phyloP scores from a whole-genome alignment of 2,329 filamentous ascomycete genomes.

The Ilyonectria sp. region DNA sequence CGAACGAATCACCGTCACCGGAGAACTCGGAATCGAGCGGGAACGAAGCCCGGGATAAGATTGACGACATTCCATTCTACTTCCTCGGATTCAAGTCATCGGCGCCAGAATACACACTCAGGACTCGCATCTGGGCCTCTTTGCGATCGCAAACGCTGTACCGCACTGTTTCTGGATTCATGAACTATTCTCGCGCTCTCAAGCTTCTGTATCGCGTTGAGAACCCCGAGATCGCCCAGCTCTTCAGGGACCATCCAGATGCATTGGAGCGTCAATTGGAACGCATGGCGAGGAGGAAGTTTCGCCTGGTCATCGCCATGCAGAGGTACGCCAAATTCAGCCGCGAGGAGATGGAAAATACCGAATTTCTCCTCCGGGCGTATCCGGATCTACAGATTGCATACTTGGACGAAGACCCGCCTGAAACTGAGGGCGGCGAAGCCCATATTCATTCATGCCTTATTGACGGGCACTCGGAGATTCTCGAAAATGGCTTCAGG shows the following conservation, averaged over 20 bases:
- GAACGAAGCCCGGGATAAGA: constrained; percentile 96
- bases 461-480: constrained; percentile 96
- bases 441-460: constrained; percentile 95
- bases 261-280: constrained; percentile 98
- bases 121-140: constrained; percentile 98
- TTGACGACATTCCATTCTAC: constrained; percentile 98
- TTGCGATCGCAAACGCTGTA: constrained; percentile 98
- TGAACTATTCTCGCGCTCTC: constrained; percentile 99
- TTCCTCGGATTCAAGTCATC: constrained; percentile 99
- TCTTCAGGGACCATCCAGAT: constrained; percentile 99
- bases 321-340: constrained; percentile 99
- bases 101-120: constrained; percentile 96
- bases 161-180: constrained; percentile 98
- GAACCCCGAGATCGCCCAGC: constrained; percentile 98
- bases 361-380: constrained; percentile 95
- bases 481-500: constrained; percentile 98
- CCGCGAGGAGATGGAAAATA: constrained; percentile 99
- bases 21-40: constrained; percentile 88
- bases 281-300: constrained; percentile 98
- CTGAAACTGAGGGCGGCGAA: constrained; percentile 92
- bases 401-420: constrained; percentile 96
- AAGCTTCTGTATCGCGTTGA: constrained; percentile 98
- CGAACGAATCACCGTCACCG: constrained; percentile 76
- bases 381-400: constrained; percentile 98
- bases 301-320: constrained; percentile 99